A percentile compares a stretch with the other conserved stretches of the same genome.
Evolutionary conservation across 1,284 basidiomycete species (phyloP).

Genomic region (Singerocomus inundabilis): DNA sequence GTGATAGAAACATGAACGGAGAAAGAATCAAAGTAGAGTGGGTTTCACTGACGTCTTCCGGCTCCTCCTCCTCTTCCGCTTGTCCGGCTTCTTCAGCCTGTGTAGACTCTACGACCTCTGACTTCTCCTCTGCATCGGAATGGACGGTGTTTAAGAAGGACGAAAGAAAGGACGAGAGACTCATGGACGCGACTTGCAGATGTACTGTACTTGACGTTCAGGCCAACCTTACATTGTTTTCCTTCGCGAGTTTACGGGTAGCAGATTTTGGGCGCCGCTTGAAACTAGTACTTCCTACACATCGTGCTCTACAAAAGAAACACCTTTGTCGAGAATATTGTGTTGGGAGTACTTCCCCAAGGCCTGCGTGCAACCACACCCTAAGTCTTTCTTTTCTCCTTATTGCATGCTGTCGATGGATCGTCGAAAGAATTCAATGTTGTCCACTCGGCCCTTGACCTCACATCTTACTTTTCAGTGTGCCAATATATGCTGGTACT

Average conservation of each 20-base stretch:
- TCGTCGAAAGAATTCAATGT: too few species aligned
- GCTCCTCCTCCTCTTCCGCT: slow-evolving; percentile 61
- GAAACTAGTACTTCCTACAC: slow-evolving; percentile 4
- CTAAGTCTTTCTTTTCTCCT: too few species aligned
- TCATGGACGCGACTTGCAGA: slow-evolving; percentile 28
- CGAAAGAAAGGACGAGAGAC: slow-evolving; percentile 60
- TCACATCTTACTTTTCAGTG: too few species aligned
- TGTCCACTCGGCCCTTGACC: too few species aligned
- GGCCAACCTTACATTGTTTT: slow-evolving; percentile 7
- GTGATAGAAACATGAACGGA: slow-evolving; percentile 1
- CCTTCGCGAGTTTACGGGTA: slow-evolving; percentile 29
- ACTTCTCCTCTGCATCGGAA: slow-evolving; percentile 55
- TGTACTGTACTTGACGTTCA: slow-evolving; percentile 1
- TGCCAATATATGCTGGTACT: too few species aligned
- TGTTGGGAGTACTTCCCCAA: too few species aligned
- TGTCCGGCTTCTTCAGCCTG: slow-evolving; percentile 36
- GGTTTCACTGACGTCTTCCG: slow-evolving; percentile 70
- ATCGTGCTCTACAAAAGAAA: too few species aligned
- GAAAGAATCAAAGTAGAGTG: not conserved
- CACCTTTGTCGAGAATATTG: too few species aligned
- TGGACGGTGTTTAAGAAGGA: slow-evolving; percentile 58
- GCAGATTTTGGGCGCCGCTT: slow-evolving; percentile 22
- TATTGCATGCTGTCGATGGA: too few species aligned
- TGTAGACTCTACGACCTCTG: slow-evolving; percentile 29
- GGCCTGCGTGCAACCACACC: too few species aligned